Conservation (phyloP, 768 basidiomycete genomes). For the Naganishia antarctica region DNA sequence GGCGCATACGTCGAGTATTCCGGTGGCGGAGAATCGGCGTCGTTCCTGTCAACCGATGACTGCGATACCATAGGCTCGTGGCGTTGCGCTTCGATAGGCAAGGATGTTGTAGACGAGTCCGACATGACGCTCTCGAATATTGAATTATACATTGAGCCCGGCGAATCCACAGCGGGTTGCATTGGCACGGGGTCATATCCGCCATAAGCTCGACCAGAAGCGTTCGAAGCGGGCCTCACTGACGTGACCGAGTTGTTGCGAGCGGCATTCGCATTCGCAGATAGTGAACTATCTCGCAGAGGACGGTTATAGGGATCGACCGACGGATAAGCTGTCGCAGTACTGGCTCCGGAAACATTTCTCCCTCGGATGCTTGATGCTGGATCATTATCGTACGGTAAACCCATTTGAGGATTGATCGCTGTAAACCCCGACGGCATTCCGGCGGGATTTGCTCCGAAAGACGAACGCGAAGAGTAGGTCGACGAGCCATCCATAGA, state of each 20-base stretch:
- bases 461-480: background rate
- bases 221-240: conserved; percentile 14
- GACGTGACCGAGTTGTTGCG: conserved; percentile 32
- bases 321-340: background rate
- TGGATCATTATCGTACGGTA: conserved; percentile 1
- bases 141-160: conserved; percentile 20
- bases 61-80: background rate
- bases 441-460: background rate
- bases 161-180: conserved; percentile 10
- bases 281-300: background rate
- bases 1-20: conserved; percentile 25
- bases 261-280: background rate
- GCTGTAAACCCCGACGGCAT: background rate
- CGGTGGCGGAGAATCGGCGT: conserved; percentile 17
- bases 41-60: background rate
- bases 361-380: background rate
- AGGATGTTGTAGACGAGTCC: conserved; percentile 7
- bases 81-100: background rate
- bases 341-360: conserved; percentile 12
- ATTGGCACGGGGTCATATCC: background rate
- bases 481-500: background rate
- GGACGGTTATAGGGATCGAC: background rate
- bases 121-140: background rate
- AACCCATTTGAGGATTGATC: background rate
- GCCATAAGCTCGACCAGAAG: background rate